phyloP scores from a whole-genome alignment of 2,329 filamentous ascomycete genomes.

The Diatrype stigma region DNA sequence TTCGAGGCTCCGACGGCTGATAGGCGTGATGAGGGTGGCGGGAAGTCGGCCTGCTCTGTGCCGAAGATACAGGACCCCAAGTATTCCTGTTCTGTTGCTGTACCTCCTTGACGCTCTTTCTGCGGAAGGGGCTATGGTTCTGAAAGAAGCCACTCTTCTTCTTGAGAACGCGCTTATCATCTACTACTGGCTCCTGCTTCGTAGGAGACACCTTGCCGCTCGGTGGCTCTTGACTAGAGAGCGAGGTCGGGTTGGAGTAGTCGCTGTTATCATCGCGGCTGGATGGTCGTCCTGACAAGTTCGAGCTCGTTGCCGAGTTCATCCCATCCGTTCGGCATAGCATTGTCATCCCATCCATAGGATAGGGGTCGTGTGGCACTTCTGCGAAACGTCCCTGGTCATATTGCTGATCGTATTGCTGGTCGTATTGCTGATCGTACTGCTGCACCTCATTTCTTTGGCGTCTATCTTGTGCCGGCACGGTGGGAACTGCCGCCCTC shows the following conservation, averaged over 20 bases:
- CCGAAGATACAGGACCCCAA: constrained; percentile 42
- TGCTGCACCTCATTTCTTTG: constrained; percentile 20
- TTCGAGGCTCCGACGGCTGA: constrained; percentile 34
- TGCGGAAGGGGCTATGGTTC: constrained; percentile 84
- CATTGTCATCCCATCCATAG: constrained; percentile 95
- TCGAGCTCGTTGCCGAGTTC: constrained; percentile 49
- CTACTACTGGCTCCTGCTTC: constrained; percentile 54
- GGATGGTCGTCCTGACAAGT: constrained; percentile 63
- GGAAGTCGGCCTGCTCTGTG: constrained; percentile 14
- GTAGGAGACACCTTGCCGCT: constrained; percentile 71
- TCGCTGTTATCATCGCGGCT: constrained; percentile 90
- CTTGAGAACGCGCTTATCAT: constrained; percentile 63
- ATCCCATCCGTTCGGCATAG: constrained; percentile 70
- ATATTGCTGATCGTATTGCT: too few species aligned
- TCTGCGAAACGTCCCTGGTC: constrained; percentile 57
- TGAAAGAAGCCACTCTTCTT: constrained; percentile 87
- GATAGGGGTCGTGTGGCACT: constrained; percentile 89
- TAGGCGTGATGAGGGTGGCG: constrained; percentile 36
- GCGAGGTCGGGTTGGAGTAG: constrained; percentile 81
- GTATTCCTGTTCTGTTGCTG: constrained; percentile 51
- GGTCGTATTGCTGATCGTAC: too few species aligned
- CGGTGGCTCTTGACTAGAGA: constrained; percentile 77
- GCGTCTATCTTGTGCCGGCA: constrained; percentile 20
- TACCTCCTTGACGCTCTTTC: constrained; percentile 80
- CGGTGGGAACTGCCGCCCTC: constrained; percentile 3